Base-by-base conservation (phyloP, 2,329 filamentous ascomycete genomes). In the Biscogniauxia mediterranea region DNA sequence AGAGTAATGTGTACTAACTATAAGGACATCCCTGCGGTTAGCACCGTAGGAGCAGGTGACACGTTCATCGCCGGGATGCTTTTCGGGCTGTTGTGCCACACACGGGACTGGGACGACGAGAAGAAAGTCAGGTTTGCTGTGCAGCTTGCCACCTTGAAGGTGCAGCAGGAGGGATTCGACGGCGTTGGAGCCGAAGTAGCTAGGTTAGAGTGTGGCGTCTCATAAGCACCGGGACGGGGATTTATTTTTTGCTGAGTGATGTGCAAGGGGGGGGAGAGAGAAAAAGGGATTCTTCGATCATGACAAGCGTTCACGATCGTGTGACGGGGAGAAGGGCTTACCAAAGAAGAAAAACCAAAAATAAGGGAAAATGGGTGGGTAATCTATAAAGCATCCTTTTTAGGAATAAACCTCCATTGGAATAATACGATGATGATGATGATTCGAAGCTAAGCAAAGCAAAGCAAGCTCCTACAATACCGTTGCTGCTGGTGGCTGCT, bases 1-100 rank as follows among this genome's bases (percentile, higher is more conserved):
- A 32, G 28, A 32, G 28, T 15, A 53, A 61, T 21, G 59, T 67
- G 51, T 55, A 64, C 64, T 67, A 66, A 69, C 66, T 46, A 32
- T n/a, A n/a, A 46, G 49, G 55, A 55, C 5, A 54, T 61, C 65
- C 62, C 63, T 60, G 65, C 63, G 38, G 63, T 65, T 71, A 91
- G 89, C 72, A 82, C 88, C 5, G 83, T 92, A 63, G 90, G 89
- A 58, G 89, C 89, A 52, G 90, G 90, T 66, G 90, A 92, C 70
- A 91, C 89, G 0, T 92, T 92, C 69, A 85, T 89, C 65, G 89
- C 89, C 38, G 89, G 88, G 61, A 85, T 90, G 74, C 76, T 92
- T 55, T 91, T 87, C 74, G 81, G 79, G 42, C 73, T 90, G 63
- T 75, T 83, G 60, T 83, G 79, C 70, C 81, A 80, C 64, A 66